Conservation (phyloP, 1,284 basidiomycete species). For the Earliella scabrosa region DNA sequence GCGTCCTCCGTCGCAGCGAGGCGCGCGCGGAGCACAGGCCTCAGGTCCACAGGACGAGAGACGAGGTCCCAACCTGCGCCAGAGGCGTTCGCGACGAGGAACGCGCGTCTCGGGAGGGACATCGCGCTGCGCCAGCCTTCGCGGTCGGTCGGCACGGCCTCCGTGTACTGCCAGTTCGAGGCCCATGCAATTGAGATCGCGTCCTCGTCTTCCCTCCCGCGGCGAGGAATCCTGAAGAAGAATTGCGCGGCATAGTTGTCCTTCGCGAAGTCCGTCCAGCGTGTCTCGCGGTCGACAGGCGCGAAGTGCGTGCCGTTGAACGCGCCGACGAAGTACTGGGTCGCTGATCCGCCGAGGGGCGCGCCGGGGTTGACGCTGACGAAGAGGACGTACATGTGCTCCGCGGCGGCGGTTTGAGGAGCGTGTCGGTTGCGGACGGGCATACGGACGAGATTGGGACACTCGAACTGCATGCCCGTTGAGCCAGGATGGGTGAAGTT, state of each 20-base stretch:
- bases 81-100: constrained; percentile 10
- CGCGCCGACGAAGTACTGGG: constrained; percentile 18
- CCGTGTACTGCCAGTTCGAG: constrained; percentile 19
- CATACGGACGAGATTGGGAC: constrained; percentile 21
- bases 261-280: constrained; percentile 21
- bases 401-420: background rate
- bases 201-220: no score
- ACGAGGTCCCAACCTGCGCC: constrained; percentile 13
- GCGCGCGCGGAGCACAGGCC: constrained; percentile 7
- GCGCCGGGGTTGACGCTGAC: constrained; percentile 22
- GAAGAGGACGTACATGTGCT: constrained; percentile 13
- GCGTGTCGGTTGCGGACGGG: constrained; percentile 10
- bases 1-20: constrained; percentile 3
- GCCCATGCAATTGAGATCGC: constrained; percentile 19
- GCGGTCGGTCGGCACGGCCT: constrained; percentile 11
- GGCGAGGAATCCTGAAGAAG: constrained; percentile 15
- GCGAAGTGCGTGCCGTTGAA: constrained; percentile 22
- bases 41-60: constrained; percentile 12
- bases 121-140: constrained; percentile 24
- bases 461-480: constrained; percentile 19
- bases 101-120: constrained; percentile 15
- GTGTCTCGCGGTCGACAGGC: constrained; percentile 9
- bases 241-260: constrained; percentile 25
- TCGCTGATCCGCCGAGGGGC: constrained; percentile 17
- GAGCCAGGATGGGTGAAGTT: constrained; percentile 17